Evolutionary conservation across 805 yeast species (phyloP), one percentile per base, ranked within the genome.

Genomic region (Myxozyma mucilagina): DNA sequence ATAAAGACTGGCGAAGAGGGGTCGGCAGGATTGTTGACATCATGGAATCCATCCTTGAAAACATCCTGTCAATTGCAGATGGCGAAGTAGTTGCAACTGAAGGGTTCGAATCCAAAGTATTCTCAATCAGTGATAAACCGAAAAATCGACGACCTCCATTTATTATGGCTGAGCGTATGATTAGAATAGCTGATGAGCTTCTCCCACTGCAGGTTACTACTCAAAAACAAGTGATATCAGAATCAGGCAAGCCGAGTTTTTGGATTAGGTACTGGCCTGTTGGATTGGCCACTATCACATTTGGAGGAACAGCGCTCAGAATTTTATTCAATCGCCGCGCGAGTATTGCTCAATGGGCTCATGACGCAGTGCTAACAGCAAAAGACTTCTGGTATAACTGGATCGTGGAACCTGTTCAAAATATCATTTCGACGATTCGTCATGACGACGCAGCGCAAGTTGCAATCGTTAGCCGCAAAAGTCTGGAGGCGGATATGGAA

Each of bases 391-490:
- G 86, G 78, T 74, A 78, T 36, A 90, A 92, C 72, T 93, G 99
- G 98, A 81, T 93, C 3, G 76, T 90, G 44, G 81, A 81, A 49
- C 99, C 98, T 1, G 70, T 89, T 18, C 76, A 78, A 45, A 86
- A 88, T 67, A 86, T 93, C 65, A 75, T 90, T 66, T 80, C 83
- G 50, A 90, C 96, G 0, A 85, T 93, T n/a, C 80, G 94, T 55
- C 94, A 89, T 72, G 97, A 92, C 71, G 87, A 87, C 14, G 78
- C 79, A 41, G 82, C 87, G 1, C 82, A 86, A 60, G 83, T 91
- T 47, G 87, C 96, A 0, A 82, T 91, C 24, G 85, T 89, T 74
- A 84, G 93, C 2, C 87, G 87, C 71, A 87, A 88, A 57, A 87
- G 96, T 1, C 77, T 94, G 16, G 80, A 82, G 41, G 83, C 94